Base-by-base conservation (phyloP, 2,329 filamentous ascomycete species). In the Pestalotiopsis sp. region DNA sequence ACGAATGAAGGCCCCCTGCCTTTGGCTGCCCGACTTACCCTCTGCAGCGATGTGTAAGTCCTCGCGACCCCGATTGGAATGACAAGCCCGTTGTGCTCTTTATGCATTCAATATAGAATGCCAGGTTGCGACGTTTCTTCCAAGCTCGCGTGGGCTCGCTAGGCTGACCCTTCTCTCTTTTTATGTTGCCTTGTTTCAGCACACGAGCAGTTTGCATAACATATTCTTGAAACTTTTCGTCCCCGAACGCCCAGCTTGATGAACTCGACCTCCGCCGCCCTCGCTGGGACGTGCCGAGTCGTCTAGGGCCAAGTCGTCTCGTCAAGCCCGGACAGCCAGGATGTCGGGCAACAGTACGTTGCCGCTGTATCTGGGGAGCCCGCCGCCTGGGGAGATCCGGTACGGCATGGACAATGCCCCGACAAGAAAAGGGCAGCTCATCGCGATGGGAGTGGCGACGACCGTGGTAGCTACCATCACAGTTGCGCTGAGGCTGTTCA, bases 361-460 rank as follows among this genome's bases (percentile, higher is more conserved):
- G 14, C 23, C 23, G 20, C 57, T 25, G 9, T 65, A 65, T 23
- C 6, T 65, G 41, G 41, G 13, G 25, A 27, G 23, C 31, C 38
- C 41, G 27, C 62, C 62, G 6, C 13, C 14, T 12, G 62, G 62
- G n/a, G 17, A 65, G 38, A 17, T 65, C 23, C 62, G 23, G 27
- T 52, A 65, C 31, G 62, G 62, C 23, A 65, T 65, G 62, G 38
- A 45, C 13, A 36, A 45, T 36, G 62, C n/a, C 6, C 62, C 62
- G 4, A 49, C 14, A n/a, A 38, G 64, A 49, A 27, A 23, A 38
- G 23, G 27, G 11, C 23, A 66, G 31, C 52, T 66, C 17, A 66
- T 66, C 20, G 64, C 64, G 12, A 66, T 66, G 64, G 52, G 20
- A 12, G 64, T 66, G n/a, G 27, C 45, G 3, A 66, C 64, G 25